Evolutionary conservation across 2,329 filamentous ascomycete genomes (phyloP).

Genomic region (Shiraia bambusicola): DNA sequence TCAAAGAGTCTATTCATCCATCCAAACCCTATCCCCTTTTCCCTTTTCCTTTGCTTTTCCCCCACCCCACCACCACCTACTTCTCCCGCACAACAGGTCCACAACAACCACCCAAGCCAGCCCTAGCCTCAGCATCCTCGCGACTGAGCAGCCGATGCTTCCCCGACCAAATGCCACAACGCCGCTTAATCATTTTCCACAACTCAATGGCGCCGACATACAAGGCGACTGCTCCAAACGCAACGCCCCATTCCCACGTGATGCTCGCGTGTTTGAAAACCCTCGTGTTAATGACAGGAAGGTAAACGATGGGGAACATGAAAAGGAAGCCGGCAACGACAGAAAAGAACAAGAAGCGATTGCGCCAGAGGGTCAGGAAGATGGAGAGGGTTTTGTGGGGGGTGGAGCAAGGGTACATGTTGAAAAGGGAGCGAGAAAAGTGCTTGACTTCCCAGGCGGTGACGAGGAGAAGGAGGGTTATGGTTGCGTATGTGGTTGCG

Average conservation of each 20-base stretch:
- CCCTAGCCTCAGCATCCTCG: constrained; percentile 41
- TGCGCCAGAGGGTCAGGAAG: constrained; percentile 45
- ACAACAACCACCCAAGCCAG: constrained; percentile 17
- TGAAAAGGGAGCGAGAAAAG: constrained; percentile 48
- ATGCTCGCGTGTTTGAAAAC: constrained; percentile 50
- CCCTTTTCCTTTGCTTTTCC: no score
- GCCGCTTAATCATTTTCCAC: constrained; percentile 50
- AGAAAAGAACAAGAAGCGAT: constrained; percentile 50
- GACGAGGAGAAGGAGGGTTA: constrained; percentile 48
- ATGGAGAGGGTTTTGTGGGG: constrained; percentile 34
- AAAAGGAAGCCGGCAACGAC: constrained; percentile 45
- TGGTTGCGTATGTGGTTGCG: constrained; percentile 49
- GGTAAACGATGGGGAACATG: constrained; percentile 50
- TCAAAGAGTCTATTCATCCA: no score
- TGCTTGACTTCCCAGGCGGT: constrained; percentile 54
- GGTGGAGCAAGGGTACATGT: constrained; percentile 45
- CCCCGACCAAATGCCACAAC: constrained; percentile 38
- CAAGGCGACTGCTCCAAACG: constrained; percentile 46
- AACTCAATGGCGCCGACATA: constrained; percentile 45
- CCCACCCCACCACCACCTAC: constrained; percentile 4
- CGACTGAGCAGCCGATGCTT: constrained; percentile 32
- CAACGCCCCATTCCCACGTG: constrained; percentile 51
- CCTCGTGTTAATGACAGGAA: constrained; percentile 48
- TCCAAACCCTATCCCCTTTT: no score
- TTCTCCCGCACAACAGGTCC: constrained; percentile 18